Conservation (phyloP, 2,329 filamentous ascomycete species). For the Plectosphaerella cucumerina region DNA sequence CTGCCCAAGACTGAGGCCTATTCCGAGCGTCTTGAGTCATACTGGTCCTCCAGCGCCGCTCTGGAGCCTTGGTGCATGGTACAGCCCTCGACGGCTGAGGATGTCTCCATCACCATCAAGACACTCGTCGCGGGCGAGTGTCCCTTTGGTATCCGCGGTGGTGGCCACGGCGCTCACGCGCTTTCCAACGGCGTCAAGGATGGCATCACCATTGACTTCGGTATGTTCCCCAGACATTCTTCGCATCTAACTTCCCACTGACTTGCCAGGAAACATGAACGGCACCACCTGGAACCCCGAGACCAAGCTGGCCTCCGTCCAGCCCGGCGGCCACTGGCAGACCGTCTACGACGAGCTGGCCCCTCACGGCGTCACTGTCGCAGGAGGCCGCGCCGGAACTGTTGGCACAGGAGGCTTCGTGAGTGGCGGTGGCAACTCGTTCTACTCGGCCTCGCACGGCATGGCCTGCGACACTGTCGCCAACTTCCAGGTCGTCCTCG, state of each 20-base stretch:
- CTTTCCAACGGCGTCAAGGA: constrained; percentile 29
- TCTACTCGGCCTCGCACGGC: constrained; percentile 31
- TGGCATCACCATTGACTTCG: constrained; percentile 32
- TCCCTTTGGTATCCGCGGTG: constrained; percentile 32
- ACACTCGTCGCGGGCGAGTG: constrained; percentile 23
- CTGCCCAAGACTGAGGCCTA: constrained; percentile 21
- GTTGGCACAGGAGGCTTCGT: constrained; percentile 31
- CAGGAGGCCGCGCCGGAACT: constrained; percentile 28
- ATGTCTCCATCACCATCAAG: constrained; percentile 30
- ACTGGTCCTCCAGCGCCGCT: constrained; percentile 31
- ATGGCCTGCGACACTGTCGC: constrained; percentile 41
- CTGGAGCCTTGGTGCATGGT: constrained; percentile 30
- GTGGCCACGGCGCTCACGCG: constrained; percentile 28
- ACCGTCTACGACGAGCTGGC: constrained; percentile 30
- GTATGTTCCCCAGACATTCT: constrained; percentile 12
- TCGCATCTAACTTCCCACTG: too few species aligned
- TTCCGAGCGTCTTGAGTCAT: constrained; percentile 23
- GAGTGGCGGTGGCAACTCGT: constrained; percentile 31
- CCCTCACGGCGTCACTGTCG: constrained; percentile 23
- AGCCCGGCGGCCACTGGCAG: constrained; percentile 30
- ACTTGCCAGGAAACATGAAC: constrained; percentile 26
- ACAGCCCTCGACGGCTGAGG: constrained; percentile 24
- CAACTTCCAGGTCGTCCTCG: constrained; percentile 43
- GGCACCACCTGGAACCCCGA: constrained; percentile 21
- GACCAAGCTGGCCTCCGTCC: constrained; percentile 24